Evolutionary conservation across 73 alveolate genomes (phyloP).

Genomic region (Breviolum minutum): DNA sequence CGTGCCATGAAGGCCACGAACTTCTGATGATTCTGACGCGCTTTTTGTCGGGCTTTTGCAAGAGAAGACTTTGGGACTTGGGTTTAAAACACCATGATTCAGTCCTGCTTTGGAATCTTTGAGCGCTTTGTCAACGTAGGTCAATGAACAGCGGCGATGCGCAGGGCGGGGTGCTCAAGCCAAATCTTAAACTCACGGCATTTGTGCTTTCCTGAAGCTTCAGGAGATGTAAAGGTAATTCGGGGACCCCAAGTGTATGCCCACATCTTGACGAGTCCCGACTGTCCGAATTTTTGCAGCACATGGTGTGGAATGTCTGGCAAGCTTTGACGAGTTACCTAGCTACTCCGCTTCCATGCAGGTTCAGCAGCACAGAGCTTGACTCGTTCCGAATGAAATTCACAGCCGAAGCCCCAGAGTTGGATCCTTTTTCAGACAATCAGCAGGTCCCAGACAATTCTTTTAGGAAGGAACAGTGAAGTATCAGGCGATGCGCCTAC

Average conservation of each 20-base stretch:
- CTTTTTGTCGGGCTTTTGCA: no score
- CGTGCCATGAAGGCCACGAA: slow-evolving; percentile 60
- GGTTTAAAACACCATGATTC: neutral
- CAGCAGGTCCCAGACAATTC: neutral
- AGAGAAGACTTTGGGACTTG: neutral
- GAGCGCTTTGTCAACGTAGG: neutral
- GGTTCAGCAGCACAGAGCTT: slow-evolving; percentile 83
- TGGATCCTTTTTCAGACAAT: neutral
- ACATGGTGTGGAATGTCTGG: no score
- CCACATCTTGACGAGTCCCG: no score
- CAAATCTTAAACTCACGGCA: neutral
- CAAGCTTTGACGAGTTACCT: neutral
- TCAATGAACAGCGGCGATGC: slow-evolving; percentile 84
- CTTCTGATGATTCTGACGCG: neutral
- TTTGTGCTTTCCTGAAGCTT: neutral
- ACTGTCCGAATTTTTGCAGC: no score
- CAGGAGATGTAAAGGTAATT: no score
- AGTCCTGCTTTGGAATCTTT: no score
- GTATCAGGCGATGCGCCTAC: no score
- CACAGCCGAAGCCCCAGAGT: neutral
- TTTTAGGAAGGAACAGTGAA: no score
- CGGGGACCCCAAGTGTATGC: no score
- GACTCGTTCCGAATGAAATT: slow-evolving; percentile 81
- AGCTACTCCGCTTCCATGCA: neutral
- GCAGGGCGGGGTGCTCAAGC: slow-evolving; percentile 55